phyloP scores from a whole-genome alignment of 2,329 filamentous ascomycete genomes.

The Graphilbum sp. region DNA sequence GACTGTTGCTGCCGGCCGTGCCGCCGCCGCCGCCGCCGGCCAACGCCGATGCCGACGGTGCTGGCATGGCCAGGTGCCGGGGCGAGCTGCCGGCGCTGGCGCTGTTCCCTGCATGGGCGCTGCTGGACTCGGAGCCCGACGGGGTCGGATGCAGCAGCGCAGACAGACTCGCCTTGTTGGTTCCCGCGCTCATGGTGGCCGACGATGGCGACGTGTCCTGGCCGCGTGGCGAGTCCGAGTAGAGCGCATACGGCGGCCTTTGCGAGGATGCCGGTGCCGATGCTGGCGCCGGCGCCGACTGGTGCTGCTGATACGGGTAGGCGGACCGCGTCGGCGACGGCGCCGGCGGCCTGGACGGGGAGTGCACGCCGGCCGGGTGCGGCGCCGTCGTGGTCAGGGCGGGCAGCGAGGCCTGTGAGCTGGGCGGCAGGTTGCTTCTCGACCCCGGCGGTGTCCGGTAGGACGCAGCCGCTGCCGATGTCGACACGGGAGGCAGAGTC shows the following conservation, averaged over 20 bases:
- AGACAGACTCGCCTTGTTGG: constrained; percentile 31
- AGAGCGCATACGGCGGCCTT: constrained; percentile 25
- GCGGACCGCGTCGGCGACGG: constrained; percentile 2
- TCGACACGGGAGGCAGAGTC: constrained; percentile 6
- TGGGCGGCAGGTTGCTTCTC: constrained; percentile 4
- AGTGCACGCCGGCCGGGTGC: neutral
- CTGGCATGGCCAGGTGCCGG: constrained; percentile 15
- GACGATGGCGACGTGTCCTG: constrained; percentile 4
- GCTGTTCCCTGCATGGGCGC: constrained; percentile 18
- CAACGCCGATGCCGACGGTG: neutral
- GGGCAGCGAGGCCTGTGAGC: constrained; percentile 4
- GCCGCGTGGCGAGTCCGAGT: constrained; percentile 15
- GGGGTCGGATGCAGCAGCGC: constrained; percentile 33
- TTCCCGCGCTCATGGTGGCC: constrained; percentile 7
- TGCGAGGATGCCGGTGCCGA: constrained; percentile 23
- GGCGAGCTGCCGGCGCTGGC: constrained; percentile 33
- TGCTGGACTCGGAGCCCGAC: constrained; percentile 25
- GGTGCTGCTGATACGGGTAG: constrained; percentile 14
- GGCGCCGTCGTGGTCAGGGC: constrained; percentile 1
- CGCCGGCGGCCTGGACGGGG: constrained; percentile 3
- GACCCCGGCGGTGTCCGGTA: constrained; percentile 6
- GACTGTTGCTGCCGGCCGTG: neutral
- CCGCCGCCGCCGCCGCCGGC: too few relatives aligned
- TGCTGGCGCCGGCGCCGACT: constrained; percentile 12
- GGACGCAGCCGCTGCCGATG: neutral